Base-by-base conservation (phyloP, 192 early-diverging fungal species). In the Coemansia sp. region DNA sequence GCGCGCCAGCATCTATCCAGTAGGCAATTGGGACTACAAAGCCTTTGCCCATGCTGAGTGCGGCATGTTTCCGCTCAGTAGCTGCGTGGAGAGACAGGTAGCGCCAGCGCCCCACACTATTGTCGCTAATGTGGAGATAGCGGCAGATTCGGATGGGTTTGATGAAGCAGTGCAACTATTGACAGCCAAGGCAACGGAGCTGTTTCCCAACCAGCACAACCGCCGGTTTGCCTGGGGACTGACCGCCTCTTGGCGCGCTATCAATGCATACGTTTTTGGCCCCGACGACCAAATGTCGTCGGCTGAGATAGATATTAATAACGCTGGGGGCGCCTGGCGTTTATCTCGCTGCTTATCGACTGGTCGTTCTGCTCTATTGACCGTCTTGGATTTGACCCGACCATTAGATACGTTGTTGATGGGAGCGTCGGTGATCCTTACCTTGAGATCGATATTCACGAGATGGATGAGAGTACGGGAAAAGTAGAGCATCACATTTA, bases 141-240 rank as follows among this genome's bases (percentile, higher is more conserved):
- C 14, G 14, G 14, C 11, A 14, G 1, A 41, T 14, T 2, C 3
- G 39, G 9, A 10, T 7, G 39, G 7, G 11, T 2, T 14, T 41
- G 39, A 14, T 14, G 39, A 12, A 14, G 39, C 39, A 10, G 39
- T 14, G 7, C 2, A 41, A 12, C 9, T 3, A 14, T 41, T 41
- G 39, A 7, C 11, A 7, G 14, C 3, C 3, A 41, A 0, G 10
- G 11, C 39, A 41, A 41, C 2, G 39, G 11, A 3, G 39, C 10
- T 72, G 9, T 62, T 61, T 36, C 0, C 11, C 7, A 12, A 17
- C 2, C 70, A 73, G 63, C 29, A 37, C 37, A 53, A 72, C 57
- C 58, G 64, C 15, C 70, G 70, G 11, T 72, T 72, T 53, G 58
- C 37, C 8, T 72, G 63, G 57, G 70, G 70, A 1, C n/a, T 72